A percentile compares a stretch with the other conserved stretches of the same genome.
Evolutionary conservation across 495 filamentous ascomycete genomes (phyloP).

Genomic region (Monascus purpureus): DNA sequence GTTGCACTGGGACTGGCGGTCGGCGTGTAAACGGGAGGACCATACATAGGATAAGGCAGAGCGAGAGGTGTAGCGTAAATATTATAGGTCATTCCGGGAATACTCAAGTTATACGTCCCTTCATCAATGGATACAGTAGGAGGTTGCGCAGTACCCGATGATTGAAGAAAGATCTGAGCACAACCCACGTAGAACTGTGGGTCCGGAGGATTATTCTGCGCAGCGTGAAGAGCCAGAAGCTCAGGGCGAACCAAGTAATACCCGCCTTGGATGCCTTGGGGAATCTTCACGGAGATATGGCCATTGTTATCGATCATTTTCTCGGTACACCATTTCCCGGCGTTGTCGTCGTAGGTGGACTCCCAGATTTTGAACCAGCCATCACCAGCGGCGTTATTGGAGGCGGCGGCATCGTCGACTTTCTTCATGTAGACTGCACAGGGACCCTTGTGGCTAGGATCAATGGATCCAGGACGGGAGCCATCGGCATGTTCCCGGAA

Average conservation of each 20-base stretch:
- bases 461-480: slow-evolving; percentile 38
- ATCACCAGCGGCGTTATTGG: slow-evolving; percentile 34
- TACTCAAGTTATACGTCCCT: slow-evolving; percentile 38
- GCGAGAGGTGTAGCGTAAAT: slow-evolving; percentile 35
- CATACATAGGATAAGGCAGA: slow-evolving; percentile 42
- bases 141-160: slow-evolving; percentile 26
- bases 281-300: slow-evolving; percentile 44
- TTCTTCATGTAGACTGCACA: slow-evolving; percentile 64
- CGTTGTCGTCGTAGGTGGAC: slow-evolving; percentile 41
- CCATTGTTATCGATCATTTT: slow-evolving; percentile 50
- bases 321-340: slow-evolving; percentile 51
- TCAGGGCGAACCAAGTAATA: slow-evolving; percentile 58
- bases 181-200: slow-evolving; percentile 59
- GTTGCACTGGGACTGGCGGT: background rate
- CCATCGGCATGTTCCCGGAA: slow-evolving; percentile 49
- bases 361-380: slow-evolving; percentile 78
- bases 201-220: slow-evolving; percentile 32
- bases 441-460: slow-evolving; percentile 51
- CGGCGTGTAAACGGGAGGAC: slow-evolving; percentile 36
- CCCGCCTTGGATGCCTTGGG: slow-evolving; percentile 44
- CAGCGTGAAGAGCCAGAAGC: slow-evolving; percentile 52
- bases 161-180: slow-evolving; percentile 50
- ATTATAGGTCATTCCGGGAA: slow-evolving; percentile 46
- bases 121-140: slow-evolving; percentile 44
- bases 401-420: slow-evolving; percentile 28